Percentiles rank a stretch among this genome's conserved stretches.
Conservation (phyloP, 441 rosid species). For the Biscutella laevigata region DNA sequence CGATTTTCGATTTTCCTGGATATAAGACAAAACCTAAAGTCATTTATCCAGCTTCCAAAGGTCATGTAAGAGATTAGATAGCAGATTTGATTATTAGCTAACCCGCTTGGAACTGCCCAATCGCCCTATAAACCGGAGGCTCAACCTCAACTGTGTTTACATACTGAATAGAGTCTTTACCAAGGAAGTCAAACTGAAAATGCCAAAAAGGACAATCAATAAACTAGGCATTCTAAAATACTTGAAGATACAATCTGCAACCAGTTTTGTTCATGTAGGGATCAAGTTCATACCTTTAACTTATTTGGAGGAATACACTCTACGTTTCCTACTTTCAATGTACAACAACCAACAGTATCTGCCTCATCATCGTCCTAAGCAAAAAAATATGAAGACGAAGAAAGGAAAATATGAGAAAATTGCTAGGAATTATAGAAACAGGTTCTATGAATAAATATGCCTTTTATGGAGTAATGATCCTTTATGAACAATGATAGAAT, state of each 20-base stretch:
- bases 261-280: background rate
- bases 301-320: conserved; percentile 76
- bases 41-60: conserved; percentile 9
- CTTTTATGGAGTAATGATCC: background rate
- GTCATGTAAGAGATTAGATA: conserved; percentile 8
- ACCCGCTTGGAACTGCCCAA: conserved; percentile 79
- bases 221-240: background rate
- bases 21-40: conserved; percentile 6
- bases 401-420: conserved; percentile 3
- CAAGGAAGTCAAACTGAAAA: conserved; percentile 95
- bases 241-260: background rate
- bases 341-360: conserved; percentile 98
- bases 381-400: conserved; percentile 2
- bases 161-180: conserved; percentile 98
- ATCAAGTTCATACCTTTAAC: conserved; percentile 53
- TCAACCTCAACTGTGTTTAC: conserved; percentile 92
- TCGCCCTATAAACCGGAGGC: conserved; percentile 84
- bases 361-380: conserved; percentile 97
- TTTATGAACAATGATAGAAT: background rate
- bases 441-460: background rate
- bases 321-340: conserved; percentile 88
- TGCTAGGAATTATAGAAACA: background rate
- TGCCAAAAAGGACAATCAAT: conserved; percentile 4
- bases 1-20: conserved; percentile 60
- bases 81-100: conserved; percentile 17